Conservation (phyloP, 1,139 yeast genomes). For the Wickerhamomyces sp. region DNA sequence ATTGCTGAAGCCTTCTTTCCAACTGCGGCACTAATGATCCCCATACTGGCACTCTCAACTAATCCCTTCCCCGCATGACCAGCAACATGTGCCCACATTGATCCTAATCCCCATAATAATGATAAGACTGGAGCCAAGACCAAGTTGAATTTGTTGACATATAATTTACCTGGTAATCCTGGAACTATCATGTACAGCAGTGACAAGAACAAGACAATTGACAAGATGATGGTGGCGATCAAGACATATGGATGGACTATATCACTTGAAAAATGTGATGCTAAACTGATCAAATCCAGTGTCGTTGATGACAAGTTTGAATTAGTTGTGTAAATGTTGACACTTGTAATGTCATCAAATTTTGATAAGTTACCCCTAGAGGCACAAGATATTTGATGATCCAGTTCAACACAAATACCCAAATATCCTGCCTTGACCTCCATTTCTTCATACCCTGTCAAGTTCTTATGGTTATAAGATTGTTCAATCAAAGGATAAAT, state of each 20-base stretch:
- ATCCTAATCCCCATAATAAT: constrained; percentile 63
- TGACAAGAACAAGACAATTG: constrained; percentile 37
- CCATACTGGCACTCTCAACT: constrained; percentile 49
- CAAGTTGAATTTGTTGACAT: constrained; percentile 32
- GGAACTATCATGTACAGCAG: constrained; percentile 45
- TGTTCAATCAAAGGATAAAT: constrained; percentile 33
- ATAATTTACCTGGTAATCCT: constrained; percentile 38
- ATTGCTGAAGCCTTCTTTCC: constrained; percentile 57
- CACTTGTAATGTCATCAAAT: constrained; percentile 29
- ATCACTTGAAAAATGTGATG: constrained; percentile 36
- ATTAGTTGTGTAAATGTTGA: constrained; percentile 28
- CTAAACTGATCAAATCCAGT: constrained; percentile 39
- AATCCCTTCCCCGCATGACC: constrained; percentile 40
- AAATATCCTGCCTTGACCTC: constrained; percentile 46
- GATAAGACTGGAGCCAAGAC: constrained; percentile 36
- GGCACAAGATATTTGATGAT: constrained; percentile 30
- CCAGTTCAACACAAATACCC: constrained; percentile 41
- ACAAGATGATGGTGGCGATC: constrained; percentile 43
- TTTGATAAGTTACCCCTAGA: constrained; percentile 27
- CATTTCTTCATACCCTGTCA: constrained; percentile 30
- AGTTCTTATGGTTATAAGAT: constrained; percentile 28
- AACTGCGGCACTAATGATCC: constrained; percentile 37
- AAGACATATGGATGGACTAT: constrained; percentile 54
- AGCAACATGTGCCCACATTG: constrained; percentile 67
- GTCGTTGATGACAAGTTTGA: constrained; percentile 27